Evolutionary conservation across 805 yeast genomes (phyloP).

Genomic region (Myxozyma udenii): DNA sequence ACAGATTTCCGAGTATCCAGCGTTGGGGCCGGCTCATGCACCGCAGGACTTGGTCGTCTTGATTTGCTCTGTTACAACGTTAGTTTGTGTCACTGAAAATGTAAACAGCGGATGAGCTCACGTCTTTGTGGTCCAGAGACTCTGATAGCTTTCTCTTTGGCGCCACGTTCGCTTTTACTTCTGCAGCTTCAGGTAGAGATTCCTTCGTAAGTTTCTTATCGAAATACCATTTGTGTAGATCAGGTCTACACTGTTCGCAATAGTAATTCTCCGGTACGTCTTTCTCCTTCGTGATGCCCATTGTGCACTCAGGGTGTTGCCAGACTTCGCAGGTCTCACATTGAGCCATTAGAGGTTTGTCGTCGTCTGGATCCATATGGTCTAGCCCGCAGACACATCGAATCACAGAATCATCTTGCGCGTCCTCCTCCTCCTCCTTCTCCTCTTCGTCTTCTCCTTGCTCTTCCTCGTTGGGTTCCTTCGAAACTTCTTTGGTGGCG

Average conservation of each 20-base stretch:
- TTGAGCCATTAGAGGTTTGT: conserved; percentile 54
- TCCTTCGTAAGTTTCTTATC: too few relatives aligned
- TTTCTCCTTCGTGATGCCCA: conserved; percentile 43
- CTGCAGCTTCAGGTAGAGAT: too few relatives aligned
- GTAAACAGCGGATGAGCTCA: too few relatives aligned
- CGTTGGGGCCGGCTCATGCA: too few relatives aligned
- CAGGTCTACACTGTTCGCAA: conserved; percentile 53
- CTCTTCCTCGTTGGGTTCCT: not conserved
- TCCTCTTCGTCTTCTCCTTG: conserved; percentile 5
- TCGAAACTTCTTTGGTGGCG: not conserved
- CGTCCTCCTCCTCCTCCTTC: conserved; percentile 22
- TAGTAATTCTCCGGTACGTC: conserved; percentile 52
- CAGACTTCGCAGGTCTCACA: conserved; percentile 64
- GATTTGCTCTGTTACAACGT: not conserved
- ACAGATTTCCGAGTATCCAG: too few relatives aligned
- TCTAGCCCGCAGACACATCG: conserved; percentile 38
- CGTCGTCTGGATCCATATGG: conserved; percentile 34
- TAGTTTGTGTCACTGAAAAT: too few relatives aligned
- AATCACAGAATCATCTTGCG: conserved; percentile 29
- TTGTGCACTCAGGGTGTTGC: conserved; percentile 68
- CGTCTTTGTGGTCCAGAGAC: too few relatives aligned
- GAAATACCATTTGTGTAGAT: conserved; percentile 17
- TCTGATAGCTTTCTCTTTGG: too few relatives aligned
- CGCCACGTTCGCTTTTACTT: too few relatives aligned
- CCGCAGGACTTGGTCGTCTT: not conserved